These are phyloP conservation scores for Fusarium mangiferae DNA, from an alignment of 2,329 filamentous ascomycete genomes.

Conservation along the genomic window DNA sequence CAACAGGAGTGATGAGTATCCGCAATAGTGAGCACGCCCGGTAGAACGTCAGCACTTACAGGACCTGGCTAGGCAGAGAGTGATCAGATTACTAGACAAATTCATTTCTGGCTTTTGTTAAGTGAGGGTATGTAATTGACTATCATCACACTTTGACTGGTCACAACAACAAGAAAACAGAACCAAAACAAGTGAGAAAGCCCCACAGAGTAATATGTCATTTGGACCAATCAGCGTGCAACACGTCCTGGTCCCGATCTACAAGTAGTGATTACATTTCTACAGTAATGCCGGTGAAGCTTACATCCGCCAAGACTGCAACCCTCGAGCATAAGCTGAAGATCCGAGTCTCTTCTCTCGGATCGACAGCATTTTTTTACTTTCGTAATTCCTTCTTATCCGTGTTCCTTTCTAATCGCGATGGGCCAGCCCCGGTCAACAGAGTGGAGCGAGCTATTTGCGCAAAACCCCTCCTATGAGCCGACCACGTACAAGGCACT, in stretches of 20 bases:
- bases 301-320: background rate
- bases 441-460: background rate
- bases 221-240: background rate
- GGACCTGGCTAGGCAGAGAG: background rate
- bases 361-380: too few relatives aligned
- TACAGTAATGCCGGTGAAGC: too few relatives aligned
- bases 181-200: background rate
- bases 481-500: background rate
- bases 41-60: background rate
- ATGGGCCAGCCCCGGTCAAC: background rate
- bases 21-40: too few relatives aligned
- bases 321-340: background rate
- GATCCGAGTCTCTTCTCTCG: background rate
- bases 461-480: background rate
- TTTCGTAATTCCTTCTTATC: too few relatives aligned
- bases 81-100: fast-evolving
- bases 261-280: background rate
- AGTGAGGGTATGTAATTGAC: background rate
- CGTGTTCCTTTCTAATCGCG: too few relatives aligned
- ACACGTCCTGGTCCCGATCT: background rate
- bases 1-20: background rate
- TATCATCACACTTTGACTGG: too few relatives aligned
- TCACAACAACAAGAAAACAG: background rate
- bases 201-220: background rate
- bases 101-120: fast-evolving